Base-by-base conservation (phyloP, 306 rosid species). In the Cucurbita pepo region DNA sequence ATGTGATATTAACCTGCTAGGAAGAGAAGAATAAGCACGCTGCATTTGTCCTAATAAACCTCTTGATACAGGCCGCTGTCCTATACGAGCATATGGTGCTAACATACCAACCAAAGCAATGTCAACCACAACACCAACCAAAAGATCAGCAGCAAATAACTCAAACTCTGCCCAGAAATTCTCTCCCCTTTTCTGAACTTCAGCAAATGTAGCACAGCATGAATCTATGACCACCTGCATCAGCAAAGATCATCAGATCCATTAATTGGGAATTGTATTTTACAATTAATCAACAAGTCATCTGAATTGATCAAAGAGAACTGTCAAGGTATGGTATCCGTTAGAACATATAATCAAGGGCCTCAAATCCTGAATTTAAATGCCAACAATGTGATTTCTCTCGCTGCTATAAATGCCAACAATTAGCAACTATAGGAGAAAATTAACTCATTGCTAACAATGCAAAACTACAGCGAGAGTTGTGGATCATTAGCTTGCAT, bases 121-220 rank as follows among this genome's bases (percentile, higher is more conserved):
- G 79, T 90, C 98, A 45, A 92, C 96, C 52, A 83, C 98, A 18
- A 90, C 54, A 62, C 96, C 98, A 59, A 92, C 98, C 83, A 92
- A 81, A 71, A 90, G 85, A 84, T 92, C 98, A 18, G 98, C 96
- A 66, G 93, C 90, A 14, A 88, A 90, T 87, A 92, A 77, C 91
- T 92, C 96, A 74, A 90, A 90, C 57, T 90, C 98, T 34, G 88
- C 85, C 98, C 96, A 92, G 61, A 92, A 92, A 81, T 90, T 82
- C 82, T 90, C 88, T 64, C 96, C 96, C 66, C 98, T 87, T 80
- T 90, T 88, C 89, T 87, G 92, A 72, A 87, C 85, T 82, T 92
- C 98, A 0, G 98, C 98, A 83, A 90, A 92, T 1, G 98, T 92
- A 55, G 96, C 96, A 84, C 98, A 92, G 81, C 96, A 92, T 71